Conservation (phyloP, 345 rosid species). For the Pseudoturritis turrita region DNA sequence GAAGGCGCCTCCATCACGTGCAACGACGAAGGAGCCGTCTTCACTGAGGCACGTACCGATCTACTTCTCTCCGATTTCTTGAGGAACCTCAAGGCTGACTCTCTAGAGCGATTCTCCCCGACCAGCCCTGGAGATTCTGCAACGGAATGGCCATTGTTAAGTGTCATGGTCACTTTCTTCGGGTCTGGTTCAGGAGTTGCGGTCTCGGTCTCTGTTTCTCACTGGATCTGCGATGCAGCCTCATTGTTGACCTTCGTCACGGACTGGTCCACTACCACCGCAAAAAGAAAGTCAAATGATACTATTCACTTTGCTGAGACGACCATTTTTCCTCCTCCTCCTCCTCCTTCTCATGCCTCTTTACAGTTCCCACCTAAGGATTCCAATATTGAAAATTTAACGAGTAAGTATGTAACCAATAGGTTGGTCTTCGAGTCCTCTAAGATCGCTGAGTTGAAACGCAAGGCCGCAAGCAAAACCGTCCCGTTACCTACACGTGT, state of each 20-base stretch:
- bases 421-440: conserved; percentile 22
- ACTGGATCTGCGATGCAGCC: conserved; percentile 41
- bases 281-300: neutral
- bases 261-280: conserved; percentile 14
- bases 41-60: conserved; percentile 29
- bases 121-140: neutral
- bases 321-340: conserved; percentile 22
- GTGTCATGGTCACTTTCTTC: conserved; percentile 25
- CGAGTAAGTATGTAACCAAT: neutral
- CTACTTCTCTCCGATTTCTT: conserved; percentile 28
- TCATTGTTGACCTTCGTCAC: conserved; percentile 26
- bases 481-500: conserved; percentile 29
- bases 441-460: conserved; percentile 23
- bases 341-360: neutral
- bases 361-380: neutral
- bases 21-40: conserved; percentile 38
- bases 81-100: neutral
- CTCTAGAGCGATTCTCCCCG: neutral
- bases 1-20: conserved; percentile 31
- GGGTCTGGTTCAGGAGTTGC: conserved; percentile 45
- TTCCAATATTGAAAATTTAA: neutral
- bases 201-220: conserved; percentile 32
- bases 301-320: neutral
- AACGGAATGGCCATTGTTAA: neutral
- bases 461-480: conserved; percentile 6